These are phyloP conservation scores for Xylaria castorea DNA, from an alignment of 495 filamentous ascomycete species.

Conservation along the genomic window DNA sequence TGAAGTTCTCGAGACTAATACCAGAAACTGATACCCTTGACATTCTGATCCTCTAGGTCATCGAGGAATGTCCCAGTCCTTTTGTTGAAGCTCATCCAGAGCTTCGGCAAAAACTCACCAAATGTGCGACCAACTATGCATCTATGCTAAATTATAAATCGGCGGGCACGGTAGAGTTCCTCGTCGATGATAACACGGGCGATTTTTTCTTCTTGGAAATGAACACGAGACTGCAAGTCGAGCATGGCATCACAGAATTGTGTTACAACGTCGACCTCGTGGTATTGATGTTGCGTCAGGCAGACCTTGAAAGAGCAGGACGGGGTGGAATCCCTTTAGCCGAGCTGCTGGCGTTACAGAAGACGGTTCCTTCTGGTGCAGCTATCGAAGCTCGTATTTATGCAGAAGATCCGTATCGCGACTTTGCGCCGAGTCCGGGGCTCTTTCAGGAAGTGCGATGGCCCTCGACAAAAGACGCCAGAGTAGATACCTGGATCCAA, in stretches of 20 bases:
- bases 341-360: conserved; percentile 26
- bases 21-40: neutral
- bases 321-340: conserved; percentile 28
- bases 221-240: conserved; percentile 72
- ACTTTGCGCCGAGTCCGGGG: conserved; percentile 65
- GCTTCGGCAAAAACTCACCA: conserved; percentile 55
- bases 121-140: conserved; percentile 59
- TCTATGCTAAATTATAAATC: conserved; percentile 62
- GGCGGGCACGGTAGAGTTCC: conserved; percentile 69
- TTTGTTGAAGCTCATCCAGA: conserved; percentile 51
- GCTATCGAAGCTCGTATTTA: conserved; percentile 68
- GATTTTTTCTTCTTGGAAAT: conserved; percentile 73
- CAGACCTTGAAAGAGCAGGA: conserved; percentile 27
- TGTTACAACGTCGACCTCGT: conserved; percentile 68
- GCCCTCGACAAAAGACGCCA: conserved; percentile 44
- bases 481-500: conserved; percentile 69
- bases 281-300: conserved; percentile 47
- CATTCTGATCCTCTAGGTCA: conserved; percentile 23
- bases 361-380: conserved; percentile 23
- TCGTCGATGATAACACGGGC: conserved; percentile 64
- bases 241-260: conserved; percentile 70
- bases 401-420: conserved; percentile 64
- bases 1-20: conserved; percentile 46
- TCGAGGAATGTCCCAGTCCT: conserved; percentile 50
- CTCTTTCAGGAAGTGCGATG: conserved; percentile 63